These are phyloP conservation scores for Penicillium bovifimosum DNA, from an alignment of 495 filamentous ascomycete species.

Conservation along the genomic window DNA sequence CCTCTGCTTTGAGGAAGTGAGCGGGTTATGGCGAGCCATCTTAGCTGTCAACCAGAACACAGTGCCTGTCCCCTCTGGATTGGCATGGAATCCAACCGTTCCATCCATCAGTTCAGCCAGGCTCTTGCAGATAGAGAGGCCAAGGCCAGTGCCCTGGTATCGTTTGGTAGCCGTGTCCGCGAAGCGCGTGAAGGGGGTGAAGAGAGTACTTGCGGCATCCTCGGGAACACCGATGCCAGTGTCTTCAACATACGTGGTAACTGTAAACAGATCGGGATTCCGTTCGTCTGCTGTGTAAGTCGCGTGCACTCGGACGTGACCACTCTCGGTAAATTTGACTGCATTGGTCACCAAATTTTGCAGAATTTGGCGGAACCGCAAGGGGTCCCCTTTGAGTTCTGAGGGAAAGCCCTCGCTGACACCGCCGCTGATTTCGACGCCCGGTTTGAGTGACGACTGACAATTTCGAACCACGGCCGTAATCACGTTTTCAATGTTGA, in stretches of 20 bases:
- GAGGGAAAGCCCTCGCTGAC: slow-evolving; percentile 36
- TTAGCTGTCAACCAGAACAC: slow-evolving; percentile 55
- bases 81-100: slow-evolving; percentile 54
- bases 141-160: slow-evolving; percentile 79
- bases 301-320: slow-evolving; percentile 53
- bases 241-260: slow-evolving; percentile 61
- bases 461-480: slow-evolving; percentile 50
- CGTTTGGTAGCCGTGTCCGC: slow-evolving; percentile 69
- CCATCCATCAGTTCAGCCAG: slow-evolving; percentile 82
- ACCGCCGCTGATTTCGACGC: slow-evolving; percentile 51
- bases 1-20: neutral
- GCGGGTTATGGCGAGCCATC: slow-evolving; percentile 37
- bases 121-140: slow-evolving; percentile 75
- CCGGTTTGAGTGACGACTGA: slow-evolving; percentile 51
- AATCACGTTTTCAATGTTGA: slow-evolving; percentile 56
- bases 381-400: slow-evolving; percentile 60
- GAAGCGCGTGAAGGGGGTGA: slow-evolving; percentile 82
- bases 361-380: slow-evolving; percentile 74
- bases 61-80: slow-evolving; percentile 48
- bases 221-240: slow-evolving; percentile 83
- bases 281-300: slow-evolving; percentile 47
- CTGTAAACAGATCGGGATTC: slow-evolving; percentile 32
- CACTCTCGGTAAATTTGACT: slow-evolving; percentile 79
- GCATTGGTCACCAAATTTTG: slow-evolving; percentile 85
- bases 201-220: slow-evolving; percentile 63